Conservation (phyloP, 495 filamentous ascomycete genomes). For the Chaetomium tenue region DNA sequence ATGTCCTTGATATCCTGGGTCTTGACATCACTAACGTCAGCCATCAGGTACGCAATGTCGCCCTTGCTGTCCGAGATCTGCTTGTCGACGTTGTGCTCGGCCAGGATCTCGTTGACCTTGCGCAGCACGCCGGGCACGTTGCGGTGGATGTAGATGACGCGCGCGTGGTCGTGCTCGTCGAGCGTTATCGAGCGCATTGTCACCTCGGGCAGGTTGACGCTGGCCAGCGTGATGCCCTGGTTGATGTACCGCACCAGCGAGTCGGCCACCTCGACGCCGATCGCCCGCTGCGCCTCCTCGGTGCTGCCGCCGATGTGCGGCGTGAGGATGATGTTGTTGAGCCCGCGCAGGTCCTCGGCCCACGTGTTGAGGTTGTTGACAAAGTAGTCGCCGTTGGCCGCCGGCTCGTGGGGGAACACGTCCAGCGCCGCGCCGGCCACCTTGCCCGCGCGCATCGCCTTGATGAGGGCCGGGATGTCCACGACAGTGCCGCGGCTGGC, state of each 20-base stretch:
- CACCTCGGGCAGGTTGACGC: constrained; percentile 96
- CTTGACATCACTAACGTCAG: constrained; percentile 87
- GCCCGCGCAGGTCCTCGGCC: constrained; percentile 77
- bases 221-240: constrained; percentile 80
- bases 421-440: constrained; percentile 93
- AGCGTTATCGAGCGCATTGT: constrained; percentile 79
- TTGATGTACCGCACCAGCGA: constrained; percentile 91
- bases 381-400: constrained; percentile 94
- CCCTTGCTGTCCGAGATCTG: constrained; percentile 95
- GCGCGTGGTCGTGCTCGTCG: constrained; percentile 82
- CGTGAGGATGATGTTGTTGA: constrained; percentile 92
- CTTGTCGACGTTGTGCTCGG: constrained; percentile 96
- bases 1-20: constrained; percentile 78
- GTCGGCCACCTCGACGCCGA: constrained; percentile 87
- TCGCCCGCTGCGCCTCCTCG: constrained; percentile 95
- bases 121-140: constrained; percentile 94
- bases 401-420: constrained; percentile 92
- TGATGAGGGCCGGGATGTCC: constrained; percentile 88
- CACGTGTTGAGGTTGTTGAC: constrained; percentile 77
- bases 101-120: constrained; percentile 89
- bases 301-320: constrained; percentile 98
- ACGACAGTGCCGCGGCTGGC: constrained; percentile 90
- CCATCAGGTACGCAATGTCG: constrained; percentile 96
- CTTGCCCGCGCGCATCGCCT: constrained; percentile 83
- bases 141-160: constrained; percentile 92